These are phyloP conservation scores for Pelagophyceae sp. DNA, from an alignment of 352 stramenopile species.

Conservation along the genomic window DNA sequence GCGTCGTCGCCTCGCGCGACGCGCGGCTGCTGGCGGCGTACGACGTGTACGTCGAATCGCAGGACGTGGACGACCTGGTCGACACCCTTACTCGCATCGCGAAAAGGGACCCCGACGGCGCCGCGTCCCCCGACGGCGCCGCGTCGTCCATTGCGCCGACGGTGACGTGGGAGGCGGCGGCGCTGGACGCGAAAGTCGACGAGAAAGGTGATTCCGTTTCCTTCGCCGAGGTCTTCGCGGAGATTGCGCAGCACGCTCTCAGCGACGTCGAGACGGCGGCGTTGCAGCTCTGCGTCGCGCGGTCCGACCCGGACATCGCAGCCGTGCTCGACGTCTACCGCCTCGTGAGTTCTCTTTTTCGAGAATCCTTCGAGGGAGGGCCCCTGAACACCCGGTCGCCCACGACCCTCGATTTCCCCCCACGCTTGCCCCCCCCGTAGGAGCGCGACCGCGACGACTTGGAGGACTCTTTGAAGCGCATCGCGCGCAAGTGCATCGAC, in stretches of 20 bases:
- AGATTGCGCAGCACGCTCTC: slow-evolving; percentile 9
- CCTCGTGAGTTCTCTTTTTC: no score
- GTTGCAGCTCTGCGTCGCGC: slow-evolving; percentile 17
- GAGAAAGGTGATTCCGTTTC: slow-evolving; percentile 11
- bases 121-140: background rate
- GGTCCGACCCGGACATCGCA: slow-evolving; percentile 19
- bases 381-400: no score
- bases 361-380: no score
- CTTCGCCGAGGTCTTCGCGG: slow-evolving; percentile 24
- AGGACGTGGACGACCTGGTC: slow-evolving; percentile 28
- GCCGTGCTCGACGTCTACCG: slow-evolving; percentile 27
- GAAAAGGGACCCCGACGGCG: background rate
- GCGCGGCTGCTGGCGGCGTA: slow-evolving; percentile 25
- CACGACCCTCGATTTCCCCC: no score
- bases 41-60: slow-evolving; percentile 23
- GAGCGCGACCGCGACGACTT: slow-evolving; percentile 25
- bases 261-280: slow-evolving; percentile 18
- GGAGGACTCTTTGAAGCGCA: slow-evolving; percentile 22
- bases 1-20: slow-evolving; percentile 19
- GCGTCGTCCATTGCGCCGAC: no score
- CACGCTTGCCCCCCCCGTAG: no score
- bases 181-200: background rate
- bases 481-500: slow-evolving; percentile 21
- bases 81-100: slow-evolving; percentile 25
- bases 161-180: no score